Evolutionary conservation across 129 eudicot species (phyloP), one percentile per base, ranked within the genome.

Genomic region (Tagetes patula): DNA sequence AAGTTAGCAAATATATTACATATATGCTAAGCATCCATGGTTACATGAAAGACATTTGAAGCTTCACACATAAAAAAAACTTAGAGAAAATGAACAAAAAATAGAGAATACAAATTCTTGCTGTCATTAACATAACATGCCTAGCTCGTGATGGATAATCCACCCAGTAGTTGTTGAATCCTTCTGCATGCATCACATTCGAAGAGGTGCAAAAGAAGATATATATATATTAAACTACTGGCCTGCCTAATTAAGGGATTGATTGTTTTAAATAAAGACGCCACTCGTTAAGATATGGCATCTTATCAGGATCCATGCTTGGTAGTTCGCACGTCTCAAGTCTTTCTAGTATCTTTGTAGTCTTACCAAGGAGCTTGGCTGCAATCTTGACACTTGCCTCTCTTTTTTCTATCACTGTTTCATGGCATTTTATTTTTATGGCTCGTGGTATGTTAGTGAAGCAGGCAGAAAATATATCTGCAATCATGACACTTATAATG

Each of bases 361-460:
- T 61, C 67, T 36, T 61, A 4, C 81, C 81, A 46, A 77, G 63
- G 69, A 77, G 81, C 47, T 65, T 71, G 55, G 81, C 53, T 43
- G 81, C 81, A 46, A 8, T 36, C 70, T 47, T 20, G n/a, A 77
- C 75, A 48, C 69, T 59, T 20, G 2, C 37, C 69, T 69, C 81
- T 14, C 63, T 50, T 49, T 77, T 45, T 48, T 70, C 77, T 39
- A 78, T 78, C 34, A 9, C 77, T 6, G 45, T 41, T 37, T 45
- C 69, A 38, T 61, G 32, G 37, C 71, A 71, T 37, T 61, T 78
- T 9, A 1, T 3, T 11, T 2, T 27, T 49, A 78, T 78, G 66
- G 41, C 82, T 7, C 13, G 66, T 8, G 66, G 82, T 30, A 78
- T 2, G 58, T 77, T 77, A 6, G 71, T 59, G 50, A 77, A 36